These are phyloP conservation scores for Didymella sp. DNA, from an alignment of 2,329 filamentous ascomycete genomes.

Conservation along the genomic window DNA sequence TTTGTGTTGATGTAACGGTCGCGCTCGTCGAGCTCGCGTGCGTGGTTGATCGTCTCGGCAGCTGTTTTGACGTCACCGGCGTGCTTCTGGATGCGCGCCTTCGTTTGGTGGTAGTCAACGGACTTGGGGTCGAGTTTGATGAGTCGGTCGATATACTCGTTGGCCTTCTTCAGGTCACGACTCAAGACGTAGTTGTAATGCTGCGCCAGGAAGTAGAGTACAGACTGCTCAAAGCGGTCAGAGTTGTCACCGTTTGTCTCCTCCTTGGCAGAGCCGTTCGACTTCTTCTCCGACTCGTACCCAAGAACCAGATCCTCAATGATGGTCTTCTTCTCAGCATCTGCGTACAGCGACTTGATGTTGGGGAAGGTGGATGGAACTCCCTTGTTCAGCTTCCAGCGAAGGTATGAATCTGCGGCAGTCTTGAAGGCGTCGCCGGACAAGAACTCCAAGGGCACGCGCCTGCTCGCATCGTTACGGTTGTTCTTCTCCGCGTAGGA, in stretches of 20 bases:
- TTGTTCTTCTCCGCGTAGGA: constrained; percentile 82
- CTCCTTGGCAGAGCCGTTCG: constrained; percentile 58
- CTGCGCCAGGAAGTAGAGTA: constrained; percentile 91
- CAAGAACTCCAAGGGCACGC: constrained; percentile 89
- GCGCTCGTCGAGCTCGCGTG: constrained; percentile 82
- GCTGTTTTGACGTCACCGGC: constrained; percentile 80
- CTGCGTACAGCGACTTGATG: constrained; percentile 88
- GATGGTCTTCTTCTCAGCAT: constrained; percentile 76
- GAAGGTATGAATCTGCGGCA: constrained; percentile 79
- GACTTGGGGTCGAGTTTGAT: constrained; percentile 79
- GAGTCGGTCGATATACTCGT: constrained; percentile 81
- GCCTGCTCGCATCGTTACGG: constrained; percentile 81
- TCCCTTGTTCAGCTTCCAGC: constrained; percentile 86
- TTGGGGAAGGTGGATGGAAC: constrained; percentile 97
- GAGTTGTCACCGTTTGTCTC: constrained; percentile 61
- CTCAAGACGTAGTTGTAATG: constrained; percentile 95
- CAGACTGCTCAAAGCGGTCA: constrained; percentile 73
- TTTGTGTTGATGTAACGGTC: constrained; percentile 99
- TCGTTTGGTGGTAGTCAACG: constrained; percentile 93
- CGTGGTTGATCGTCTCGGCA: constrained; percentile 85
- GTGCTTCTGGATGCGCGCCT: constrained; percentile 94
- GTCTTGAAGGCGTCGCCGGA: constrained; percentile 78
- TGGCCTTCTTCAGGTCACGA: constrained; percentile 81
- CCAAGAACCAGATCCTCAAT: constrained; percentile 78
- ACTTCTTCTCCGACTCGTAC: constrained; percentile 70